Base-by-base conservation (phyloP, 73 alveolate species). In the Tetrahymena borealis region DNA sequence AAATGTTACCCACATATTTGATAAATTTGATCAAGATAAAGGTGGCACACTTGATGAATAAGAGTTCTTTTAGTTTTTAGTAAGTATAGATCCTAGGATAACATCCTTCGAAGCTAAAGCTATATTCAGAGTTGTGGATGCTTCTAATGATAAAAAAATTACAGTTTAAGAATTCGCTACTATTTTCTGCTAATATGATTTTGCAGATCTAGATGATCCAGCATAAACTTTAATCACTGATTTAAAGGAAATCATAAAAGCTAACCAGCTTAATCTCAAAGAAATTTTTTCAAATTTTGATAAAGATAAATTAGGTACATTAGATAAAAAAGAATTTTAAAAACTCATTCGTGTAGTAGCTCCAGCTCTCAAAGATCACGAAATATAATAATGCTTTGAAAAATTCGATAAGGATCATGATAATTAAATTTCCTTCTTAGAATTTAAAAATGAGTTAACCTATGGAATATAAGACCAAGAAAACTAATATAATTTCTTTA, bases 51-150 rank as follows among this genome's bases (percentile, higher is more conserved):
- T 92, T 10, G 95, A 92, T 78, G 78, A 85, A 38, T 31, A 78
- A 12, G 95, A 92, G 40, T 92, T 92, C 90, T 92, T 39, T 78
- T 92, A 78, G 12, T 92, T 92, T 32, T 9, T 92, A 35, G 41
- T 78, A 15, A n/a, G 90, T 20, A 13, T 92, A 6, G 93, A 92
- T 31, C 95, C 95, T 1, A 92, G 92, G 37, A 31, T 92, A 13
- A 92, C 95, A 9, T 78, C 92, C 36, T 79, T 78, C 3, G 33
- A 92, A 28, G 38, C 91, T 7, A 78, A 85, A 13, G 60, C 38
- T 35, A 92, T 92, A n/a, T 92, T 92, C 78, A 78, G 42, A 24
- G 35, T 92, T 38, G 77, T 92, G 38, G 95, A 92, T 78, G 38
- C 39, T 18, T 39, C 90, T 60, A 90, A 90, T 24, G 90, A 77